phyloP scores from a whole-genome alignment of 2,329 filamentous ascomycete genomes.

The Claviceps citrina region DNA sequence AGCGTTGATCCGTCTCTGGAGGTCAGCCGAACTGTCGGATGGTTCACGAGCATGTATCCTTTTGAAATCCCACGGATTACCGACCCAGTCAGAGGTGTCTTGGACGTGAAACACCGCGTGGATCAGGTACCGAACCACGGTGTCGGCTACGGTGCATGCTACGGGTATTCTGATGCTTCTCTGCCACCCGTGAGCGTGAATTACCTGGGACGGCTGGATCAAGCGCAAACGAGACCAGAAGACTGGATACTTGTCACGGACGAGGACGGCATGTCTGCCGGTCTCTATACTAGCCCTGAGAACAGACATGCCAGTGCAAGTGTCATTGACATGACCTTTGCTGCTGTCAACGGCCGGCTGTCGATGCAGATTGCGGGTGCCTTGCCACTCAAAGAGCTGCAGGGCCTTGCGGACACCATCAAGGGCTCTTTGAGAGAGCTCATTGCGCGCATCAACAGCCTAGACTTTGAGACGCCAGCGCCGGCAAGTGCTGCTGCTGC shows the following conservation, averaged over 20 bases:
- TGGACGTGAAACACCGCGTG: not conserved
- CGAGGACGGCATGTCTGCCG: not conserved
- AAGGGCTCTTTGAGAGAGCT: not conserved
- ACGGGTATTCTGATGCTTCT: not conserved
- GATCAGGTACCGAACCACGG: not conserved
- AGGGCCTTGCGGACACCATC: not conserved
- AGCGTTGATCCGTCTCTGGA: conserved; percentile 1
- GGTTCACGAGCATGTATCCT: conserved; percentile 2
- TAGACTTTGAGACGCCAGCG: not conserved
- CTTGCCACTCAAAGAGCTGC: not conserved
- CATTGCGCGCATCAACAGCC: not conserved
- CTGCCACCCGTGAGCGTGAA: not conserved
- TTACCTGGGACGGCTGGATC: not conserved
- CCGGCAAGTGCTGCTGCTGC: too few relatives aligned
- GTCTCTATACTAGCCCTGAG: not conserved
- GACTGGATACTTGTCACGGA: not conserved
- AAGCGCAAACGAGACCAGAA: not conserved
- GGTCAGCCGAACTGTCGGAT: not conserved
- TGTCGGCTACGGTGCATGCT: not conserved
- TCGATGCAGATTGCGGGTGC: not conserved
- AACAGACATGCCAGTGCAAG: not conserved
- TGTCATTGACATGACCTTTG: not conserved
- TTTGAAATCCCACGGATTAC: not conserved
- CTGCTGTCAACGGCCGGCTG: not conserved
- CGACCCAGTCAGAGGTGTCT: not conserved